Base-by-base conservation (phyloP, 768 basidiomycete species). In the Chlorophyllum brunneum region DNA sequence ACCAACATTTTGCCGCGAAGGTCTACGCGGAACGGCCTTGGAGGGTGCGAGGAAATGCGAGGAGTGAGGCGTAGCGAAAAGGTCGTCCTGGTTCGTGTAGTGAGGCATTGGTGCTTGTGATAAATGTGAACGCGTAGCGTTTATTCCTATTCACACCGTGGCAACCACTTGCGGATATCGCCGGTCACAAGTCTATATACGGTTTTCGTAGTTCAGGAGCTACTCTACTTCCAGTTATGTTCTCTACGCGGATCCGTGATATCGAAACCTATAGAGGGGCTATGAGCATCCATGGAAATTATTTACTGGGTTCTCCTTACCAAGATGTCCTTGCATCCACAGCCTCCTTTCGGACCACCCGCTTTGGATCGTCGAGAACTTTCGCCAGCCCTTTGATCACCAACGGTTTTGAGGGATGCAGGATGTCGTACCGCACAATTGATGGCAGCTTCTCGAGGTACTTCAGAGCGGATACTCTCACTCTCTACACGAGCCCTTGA, bases 341-440 rank as follows among this genome's bases (percentile, higher is more conserved):
- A 1, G 94, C 95, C 61, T 89, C 91, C 60, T 82, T 85, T 48
- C 97, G 76, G 6, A 99, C 94, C 2, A 70, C 69, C 54, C 88
- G 75, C 63, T 86, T 88, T n/a, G 90, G 90, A 69, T 98, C 97
- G 63, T 98, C 97, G 41, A 98, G 67, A 3, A 78, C 81, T 55
- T 77, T 82, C 0, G 78, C 85, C 23, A 99, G 74, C 54, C 86
- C 84, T 31, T 82, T 82, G 45, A 98, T 65, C 20, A 97, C 88
- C 0, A 63, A 70, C 2, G 80, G 54, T 66, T 92, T 98, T 61
- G 82, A 77, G 1, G 89, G 85, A 62, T 95, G 92, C 33, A 99
- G 74, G 10, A 86, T 70, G 57, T 90, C 86, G 65, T 92, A 95
- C 29, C 88, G 83, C 43, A 98, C 80, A 29, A 83, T 76, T 34